These are phyloP conservation scores for Conticribra weissflogii DNA, from an alignment of 108 stramenopile species.

Conservation along the genomic window DNA sequence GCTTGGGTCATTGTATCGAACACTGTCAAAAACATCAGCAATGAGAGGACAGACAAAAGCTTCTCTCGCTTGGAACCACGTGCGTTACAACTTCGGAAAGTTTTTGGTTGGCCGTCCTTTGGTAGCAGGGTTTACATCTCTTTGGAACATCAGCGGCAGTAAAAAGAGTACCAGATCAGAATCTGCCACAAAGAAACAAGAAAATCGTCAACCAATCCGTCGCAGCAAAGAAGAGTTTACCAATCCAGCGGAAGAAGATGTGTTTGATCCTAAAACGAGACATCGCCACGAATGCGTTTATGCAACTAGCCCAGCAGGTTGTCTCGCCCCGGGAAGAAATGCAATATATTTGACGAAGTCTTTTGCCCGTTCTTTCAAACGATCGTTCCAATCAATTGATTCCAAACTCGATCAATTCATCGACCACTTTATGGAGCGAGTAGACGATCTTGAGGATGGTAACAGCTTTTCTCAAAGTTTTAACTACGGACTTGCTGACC, in stretches of 20 bases:
- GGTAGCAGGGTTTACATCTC: slow-evolving; percentile 12
- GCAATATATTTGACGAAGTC: slow-evolving; percentile 48
- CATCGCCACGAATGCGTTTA: slow-evolving; percentile 58
- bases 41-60: slow-evolving; percentile 38
- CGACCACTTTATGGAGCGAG: slow-evolving; percentile 26
- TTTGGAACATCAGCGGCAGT: too few relatives aligned
- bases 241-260: background rate
- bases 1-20: slow-evolving; percentile 35
- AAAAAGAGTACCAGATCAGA: too few relatives aligned
- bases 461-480: slow-evolving; percentile 6
- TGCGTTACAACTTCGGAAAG: slow-evolving; percentile 32
- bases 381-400: slow-evolving; percentile 34
- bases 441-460: slow-evolving; percentile 25
- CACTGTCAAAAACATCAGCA: slow-evolving; percentile 38
- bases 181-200: background rate
- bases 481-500: background rate
- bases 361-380: slow-evolving; percentile 33
- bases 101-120: slow-evolving; percentile 27
- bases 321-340: slow-evolving; percentile 54
- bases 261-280: slow-evolving; percentile 5
- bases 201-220: background rate
- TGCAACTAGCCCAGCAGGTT: slow-evolving; percentile 64
- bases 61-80: slow-evolving; percentile 33
- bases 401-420: slow-evolving; percentile 50
- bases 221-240: background rate